These are phyloP conservation scores for Lonicera japonica DNA, from an alignment of 129 eudicot genomes.

Conservation along the genomic window DNA sequence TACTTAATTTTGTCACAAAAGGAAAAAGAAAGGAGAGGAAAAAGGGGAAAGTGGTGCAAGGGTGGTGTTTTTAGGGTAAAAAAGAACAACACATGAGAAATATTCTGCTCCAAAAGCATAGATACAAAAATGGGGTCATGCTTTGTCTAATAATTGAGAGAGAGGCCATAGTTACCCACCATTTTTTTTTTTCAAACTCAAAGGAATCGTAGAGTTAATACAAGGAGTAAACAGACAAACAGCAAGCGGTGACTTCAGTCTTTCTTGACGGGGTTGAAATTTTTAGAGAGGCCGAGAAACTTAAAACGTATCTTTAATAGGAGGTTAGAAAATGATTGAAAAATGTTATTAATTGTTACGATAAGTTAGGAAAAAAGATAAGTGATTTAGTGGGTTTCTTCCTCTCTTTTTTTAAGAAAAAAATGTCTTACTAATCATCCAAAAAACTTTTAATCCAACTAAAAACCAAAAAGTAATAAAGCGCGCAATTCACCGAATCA, in stretches of 20 bases:
- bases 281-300: constrained; percentile 3
- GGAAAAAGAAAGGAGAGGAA: constrained; percentile 4
- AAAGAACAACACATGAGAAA: constrained; percentile 10
- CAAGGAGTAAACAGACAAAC: constrained; percentile 33
- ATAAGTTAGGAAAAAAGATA: no score
- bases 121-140: constrained; percentile 37
- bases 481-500: no score
- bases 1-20: constrained; percentile 14
- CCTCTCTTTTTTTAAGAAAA: no score
- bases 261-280: neutral
- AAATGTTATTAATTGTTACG: no score
- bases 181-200: neutral
- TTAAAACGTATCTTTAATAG: no score
- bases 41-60: neutral
- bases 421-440: no score
- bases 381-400: no score
- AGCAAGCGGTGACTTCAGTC: constrained; percentile 27
- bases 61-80: constrained; percentile 3
- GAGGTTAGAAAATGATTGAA: no score
- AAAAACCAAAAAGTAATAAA: no score
- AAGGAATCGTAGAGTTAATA: constrained; percentile 20
- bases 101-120: constrained; percentile 39
- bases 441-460: no score
- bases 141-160: constrained; percentile 29
- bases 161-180: constrained; percentile 18